Conservation (phyloP, 1,284 basidiomycete species). For the Apiotrichum sp. region DNA sequence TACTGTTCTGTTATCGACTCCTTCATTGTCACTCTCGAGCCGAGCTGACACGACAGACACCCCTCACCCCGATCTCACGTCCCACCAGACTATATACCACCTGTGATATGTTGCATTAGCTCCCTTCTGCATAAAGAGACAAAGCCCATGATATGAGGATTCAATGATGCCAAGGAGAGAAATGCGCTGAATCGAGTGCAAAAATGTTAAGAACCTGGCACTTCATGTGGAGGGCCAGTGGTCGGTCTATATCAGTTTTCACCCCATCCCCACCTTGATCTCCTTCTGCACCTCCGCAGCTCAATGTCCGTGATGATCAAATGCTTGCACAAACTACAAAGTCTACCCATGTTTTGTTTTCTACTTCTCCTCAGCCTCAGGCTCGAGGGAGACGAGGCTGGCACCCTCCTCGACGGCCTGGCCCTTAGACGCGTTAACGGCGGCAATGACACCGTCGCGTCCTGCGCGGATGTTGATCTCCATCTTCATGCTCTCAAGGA, state of each 20-base stretch:
- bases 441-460: constrained; percentile 60
- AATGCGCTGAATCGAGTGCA: too few relatives aligned
- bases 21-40: too few relatives aligned
- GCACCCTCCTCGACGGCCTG: constrained; percentile 83
- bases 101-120: constrained; percentile 4
- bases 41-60: neutral
- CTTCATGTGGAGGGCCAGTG: too few relatives aligned
- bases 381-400: constrained; percentile 58
- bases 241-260: too few relatives aligned
- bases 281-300: too few relatives aligned
- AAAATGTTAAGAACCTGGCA: too few relatives aligned
- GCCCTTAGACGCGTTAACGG: constrained; percentile 68
- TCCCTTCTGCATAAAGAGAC: constrained; percentile 3
- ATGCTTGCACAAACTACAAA: neutral
- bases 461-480: constrained; percentile 76
- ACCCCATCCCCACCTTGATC: too few relatives aligned
- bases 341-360: neutral
- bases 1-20: neutral
- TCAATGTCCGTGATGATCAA: neutral
- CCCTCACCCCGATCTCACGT: neutral
- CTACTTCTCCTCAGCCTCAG: constrained; percentile 7
- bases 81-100: neutral
- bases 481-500: constrained; percentile 94
- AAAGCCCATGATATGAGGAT: neutral
- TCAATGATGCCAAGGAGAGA: too few relatives aligned